Evolutionary conservation across 257 asterid species (phyloP), one percentile per base, ranked within the genome.

Genomic region (Penstemon davidsonii): DNA sequence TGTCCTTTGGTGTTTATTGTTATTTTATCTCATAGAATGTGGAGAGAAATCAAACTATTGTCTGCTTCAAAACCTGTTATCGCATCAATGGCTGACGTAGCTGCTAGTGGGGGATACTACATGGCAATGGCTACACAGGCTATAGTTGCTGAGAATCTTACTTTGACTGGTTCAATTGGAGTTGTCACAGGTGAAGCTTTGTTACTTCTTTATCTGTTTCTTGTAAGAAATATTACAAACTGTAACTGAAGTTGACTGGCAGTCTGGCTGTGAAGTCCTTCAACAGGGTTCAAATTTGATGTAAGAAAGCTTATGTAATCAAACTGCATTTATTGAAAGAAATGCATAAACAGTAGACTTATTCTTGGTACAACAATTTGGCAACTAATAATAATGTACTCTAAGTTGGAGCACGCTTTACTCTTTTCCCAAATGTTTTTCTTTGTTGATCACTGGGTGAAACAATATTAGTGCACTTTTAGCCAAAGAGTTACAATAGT

Each of bases 91-190:
- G 92, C 85, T 76, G 99, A 93, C 81, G 97, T 93, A 80, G 99
- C 99, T 76, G 99, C 99, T 57, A 93, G 99, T 84, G 99, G 99
- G 73, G 99, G 99, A 74, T 93, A 88, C 71, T 93, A 93, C 78
- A 90, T 93, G 97, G 95, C 99, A 60, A 93, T 93, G 99, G 99
- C 91, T 58, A 82, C 97, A 5, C 77, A 79, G 64, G 66, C 86
- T 73, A 87, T 93, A 68, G 99, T 93, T 70, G 96, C 99, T 9
- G 97, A 93, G 80, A 81, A 84, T 66, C 97, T 93, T 50, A 90
- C 99, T 6, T 60, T 93, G 78, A 93, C 99, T 44, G 99, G 97
- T 75, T 93, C 99, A 50, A 93, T 93, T 70, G 99, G 99, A 75
- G 97, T 93, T 67, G 97, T 93, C 78, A 88, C 99, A 62, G 99